Percentiles rank a stretch among this genome's conserved stretches.
Conservation (phyloP, 805 yeast species). For the Yamadazyma philogaea region DNA sequence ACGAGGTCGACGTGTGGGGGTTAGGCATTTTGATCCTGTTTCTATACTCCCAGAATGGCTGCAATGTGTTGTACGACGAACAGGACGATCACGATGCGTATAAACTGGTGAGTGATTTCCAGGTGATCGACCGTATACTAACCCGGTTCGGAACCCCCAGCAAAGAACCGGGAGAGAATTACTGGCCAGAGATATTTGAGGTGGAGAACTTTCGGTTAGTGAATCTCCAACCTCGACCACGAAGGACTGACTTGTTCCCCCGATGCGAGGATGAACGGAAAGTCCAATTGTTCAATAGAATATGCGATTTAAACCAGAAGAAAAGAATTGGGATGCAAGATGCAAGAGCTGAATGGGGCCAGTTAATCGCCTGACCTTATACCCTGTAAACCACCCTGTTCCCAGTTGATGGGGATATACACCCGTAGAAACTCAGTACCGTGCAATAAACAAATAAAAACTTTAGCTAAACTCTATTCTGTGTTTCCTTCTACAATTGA, state of each 20-base stretch:
- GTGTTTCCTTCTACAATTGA: too few species aligned
- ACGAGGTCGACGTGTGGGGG: constrained; percentile 69
- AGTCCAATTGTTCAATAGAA: constrained; percentile 31
- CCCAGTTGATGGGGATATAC: too few species aligned
- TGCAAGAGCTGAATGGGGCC: constrained; percentile 5
- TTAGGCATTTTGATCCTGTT: constrained; percentile 60
- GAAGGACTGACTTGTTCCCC: constrained; percentile 15
- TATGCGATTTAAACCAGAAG: constrained; percentile 40
- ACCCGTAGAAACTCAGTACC: too few species aligned
- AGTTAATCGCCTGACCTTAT: too few species aligned
- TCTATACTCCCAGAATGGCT: constrained; percentile 37
- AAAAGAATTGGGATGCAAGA: constrained; percentile 16
- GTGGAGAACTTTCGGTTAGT: constrained; percentile 30
- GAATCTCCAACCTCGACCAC: constrained; percentile 15
- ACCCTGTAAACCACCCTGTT: too few species aligned
- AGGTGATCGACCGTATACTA: constrained; percentile 54
- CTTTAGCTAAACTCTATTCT: too few species aligned
- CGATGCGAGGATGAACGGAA: constrained; percentile 17
- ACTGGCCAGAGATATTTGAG: constrained; percentile 37
- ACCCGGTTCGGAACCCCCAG: constrained; percentile 61
- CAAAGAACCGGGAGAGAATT: constrained; percentile 20
- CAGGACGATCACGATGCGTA: constrained; percentile 24
- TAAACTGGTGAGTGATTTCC: constrained; percentile 50
- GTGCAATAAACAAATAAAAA: too few species aligned
- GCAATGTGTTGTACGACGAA: constrained; percentile 20